phyloP scores from a whole-genome alignment of 2,329 filamentous ascomycete species.

The Chrysosporium keratinophilum region DNA sequence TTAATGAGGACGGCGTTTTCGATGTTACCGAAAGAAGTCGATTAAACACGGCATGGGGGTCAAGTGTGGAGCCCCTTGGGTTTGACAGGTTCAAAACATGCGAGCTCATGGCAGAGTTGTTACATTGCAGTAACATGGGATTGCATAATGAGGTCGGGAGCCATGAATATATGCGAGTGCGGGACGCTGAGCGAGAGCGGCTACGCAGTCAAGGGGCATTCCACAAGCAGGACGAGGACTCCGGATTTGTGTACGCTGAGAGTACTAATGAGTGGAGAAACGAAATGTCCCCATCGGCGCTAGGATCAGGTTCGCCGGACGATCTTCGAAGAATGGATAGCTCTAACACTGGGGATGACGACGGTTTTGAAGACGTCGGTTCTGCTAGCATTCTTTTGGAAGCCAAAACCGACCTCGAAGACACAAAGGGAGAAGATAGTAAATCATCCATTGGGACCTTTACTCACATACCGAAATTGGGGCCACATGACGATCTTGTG shows the following conservation, averaged over 20 bases:
- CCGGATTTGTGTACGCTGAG: conserved; percentile 48
- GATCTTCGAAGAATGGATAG: conserved; percentile 62
- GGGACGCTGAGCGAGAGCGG: conserved; percentile 71
- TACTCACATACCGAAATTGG: conserved; percentile 38
- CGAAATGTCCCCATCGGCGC: conserved; percentile 28
- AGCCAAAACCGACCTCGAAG: conserved; percentile 57
- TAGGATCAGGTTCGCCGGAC: conserved; percentile 46
- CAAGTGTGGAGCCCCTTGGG: conserved; percentile 82
- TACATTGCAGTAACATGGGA: conserved; percentile 98
- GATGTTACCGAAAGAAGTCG: conserved; percentile 59
- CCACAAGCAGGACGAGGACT: conserved; percentile 36
- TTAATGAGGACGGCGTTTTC: conserved; percentile 45
- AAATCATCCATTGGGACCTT: conserved; percentile 19
- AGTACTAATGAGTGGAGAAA: conserved; percentile 37
- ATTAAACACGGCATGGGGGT: conserved; percentile 78
- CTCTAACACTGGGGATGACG: conserved; percentile 73
- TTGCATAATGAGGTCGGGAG: conserved; percentile 84
- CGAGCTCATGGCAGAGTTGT: conserved; percentile 91
- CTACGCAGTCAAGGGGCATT: conserved; percentile 66
- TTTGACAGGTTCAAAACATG: conserved; percentile 99
- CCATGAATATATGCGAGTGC: conserved; percentile 69
- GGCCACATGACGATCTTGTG: conserved; percentile 60
- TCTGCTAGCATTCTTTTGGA: conserved; percentile 59
- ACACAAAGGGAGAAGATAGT: conserved; percentile 26
- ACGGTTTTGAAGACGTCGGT: conserved; percentile 84